Evolutionary conservation across 257 asterid genomes (phyloP).

Genomic region (Plectranthus barbatus): DNA sequence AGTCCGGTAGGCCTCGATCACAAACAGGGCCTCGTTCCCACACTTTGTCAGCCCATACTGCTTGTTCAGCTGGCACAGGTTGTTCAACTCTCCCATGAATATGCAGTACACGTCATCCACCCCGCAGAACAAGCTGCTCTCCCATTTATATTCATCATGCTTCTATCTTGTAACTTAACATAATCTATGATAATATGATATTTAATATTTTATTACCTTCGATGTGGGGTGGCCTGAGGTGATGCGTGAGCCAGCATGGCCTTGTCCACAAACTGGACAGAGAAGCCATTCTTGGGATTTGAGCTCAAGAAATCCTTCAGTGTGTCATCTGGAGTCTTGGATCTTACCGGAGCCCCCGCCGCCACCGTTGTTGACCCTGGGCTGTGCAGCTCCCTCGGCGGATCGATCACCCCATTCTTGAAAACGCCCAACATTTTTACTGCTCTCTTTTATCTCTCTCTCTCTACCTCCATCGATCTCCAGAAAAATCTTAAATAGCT

Average conservation of each 20-base stretch:
- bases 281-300: constrained; percentile 39
- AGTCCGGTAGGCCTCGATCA: constrained; percentile 81
- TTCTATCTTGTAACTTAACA: too few relatives aligned
- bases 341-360: background rate
- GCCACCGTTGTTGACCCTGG: constrained; percentile 31
- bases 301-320: constrained; percentile 57
- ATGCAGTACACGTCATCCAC: constrained; percentile 73
- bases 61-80: constrained; percentile 59
- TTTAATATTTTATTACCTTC: constrained; percentile 31
- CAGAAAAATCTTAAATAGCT: background rate
- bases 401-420: constrained; percentile 62
- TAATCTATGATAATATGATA: background rate
- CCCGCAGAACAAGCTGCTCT: constrained; percentile 71
- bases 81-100: constrained; percentile 63
- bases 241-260: constrained; percentile 59
- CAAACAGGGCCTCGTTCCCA: constrained; percentile 63
- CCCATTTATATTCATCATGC: background rate
- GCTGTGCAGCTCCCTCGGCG: constrained; percentile 77
- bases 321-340: constrained; percentile 38
- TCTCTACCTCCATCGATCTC: background rate
- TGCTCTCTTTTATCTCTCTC: background rate
- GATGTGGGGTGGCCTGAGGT: constrained; percentile 26
- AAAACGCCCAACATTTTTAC: constrained; percentile 72
- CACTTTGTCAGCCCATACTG: constrained; percentile 78
- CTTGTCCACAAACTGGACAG: constrained; percentile 50